Percentiles rank a stretch among this genome's conserved stretches.
Evolutionary conservation across 352 stramenopile genomes (phyloP).

Genomic region (Globisporangium cylindrosporum): DNA sequence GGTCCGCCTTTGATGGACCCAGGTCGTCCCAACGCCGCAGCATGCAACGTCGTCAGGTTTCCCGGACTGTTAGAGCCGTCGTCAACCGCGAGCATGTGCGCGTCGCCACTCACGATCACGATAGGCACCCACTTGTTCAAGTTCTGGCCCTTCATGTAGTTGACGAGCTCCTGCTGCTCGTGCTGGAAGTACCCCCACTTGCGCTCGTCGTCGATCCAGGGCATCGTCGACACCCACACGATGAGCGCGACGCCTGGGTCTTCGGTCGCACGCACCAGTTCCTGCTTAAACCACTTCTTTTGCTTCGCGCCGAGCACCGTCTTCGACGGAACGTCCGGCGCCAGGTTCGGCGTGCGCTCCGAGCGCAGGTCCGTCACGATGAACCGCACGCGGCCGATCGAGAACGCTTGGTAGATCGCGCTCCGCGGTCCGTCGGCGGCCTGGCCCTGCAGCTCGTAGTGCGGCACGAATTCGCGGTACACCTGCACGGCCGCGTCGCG

Average conservation of each 20-base stretch:
- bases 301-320: conserved; percentile 81
- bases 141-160: conserved; percentile 61
- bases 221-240: conserved; percentile 87
- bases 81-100: conserved; percentile 88
- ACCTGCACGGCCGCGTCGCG: conserved; percentile 69
- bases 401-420: conserved; percentile 79
- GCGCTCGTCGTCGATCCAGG: conserved; percentile 81
- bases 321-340: conserved; percentile 68
- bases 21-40: conserved; percentile 73
- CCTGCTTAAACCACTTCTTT: conserved; percentile 85
- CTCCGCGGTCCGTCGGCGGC: conserved; percentile 20
- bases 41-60: conserved; percentile 77
- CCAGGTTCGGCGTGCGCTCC: conserved; percentile 62
- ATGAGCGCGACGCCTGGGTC: conserved; percentile 64
- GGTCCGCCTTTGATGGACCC: conserved; percentile 85
- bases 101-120: conserved; percentile 83
- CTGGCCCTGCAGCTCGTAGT: conserved; percentile 48
- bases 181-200: conserved; percentile 87
- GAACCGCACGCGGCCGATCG: conserved; percentile 81
- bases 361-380: conserved; percentile 82
- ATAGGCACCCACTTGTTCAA: conserved; percentile 72
- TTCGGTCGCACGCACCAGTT: conserved; percentile 59
- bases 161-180: conserved; percentile 76
- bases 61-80: conserved; percentile 71
- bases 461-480: conserved; percentile 80